Base-by-base conservation (phyloP, 75 land plant species). In the Larix kaempferi region DNA sequence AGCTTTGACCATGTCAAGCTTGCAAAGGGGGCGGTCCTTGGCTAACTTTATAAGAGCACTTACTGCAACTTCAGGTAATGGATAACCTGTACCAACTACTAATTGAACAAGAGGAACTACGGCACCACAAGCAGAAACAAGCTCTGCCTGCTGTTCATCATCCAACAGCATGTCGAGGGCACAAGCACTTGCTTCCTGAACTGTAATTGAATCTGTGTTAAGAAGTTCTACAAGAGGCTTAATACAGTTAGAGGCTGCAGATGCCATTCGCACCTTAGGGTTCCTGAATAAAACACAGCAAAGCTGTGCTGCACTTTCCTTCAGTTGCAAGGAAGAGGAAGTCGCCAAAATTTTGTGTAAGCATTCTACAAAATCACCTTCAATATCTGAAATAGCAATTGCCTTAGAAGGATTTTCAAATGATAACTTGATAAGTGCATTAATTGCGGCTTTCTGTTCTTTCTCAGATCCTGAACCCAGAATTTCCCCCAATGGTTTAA, bases 101-200 rank as follows among this genome's bases (percentile, higher is more conserved):
- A 86, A 59, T 6, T 63, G 73, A 37, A 84, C 87, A 21, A 85
- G 59, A 3, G 80, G 83, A 27, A 64, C 62, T 57, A 86, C 83
- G 17, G 87, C 86, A 6, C 87, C 88, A 81, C 81, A 81, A 14
- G 87, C 83, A 5, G 80, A 78, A 15, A 81, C 88, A 55, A 64
- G 79, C 49, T 86, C 87, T 39, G 87, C 83, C 69, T 86, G 83
- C 27, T 87, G 83, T 62, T 80, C 79, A 61, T 77, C 80, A 54
- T 86, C 88, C 19, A 86, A 76, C 19, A 85, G 74, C 37, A 78
- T 84, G 57, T 86, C 88, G 5, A 86, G 87, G 17, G 88, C 88
- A 44, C 79, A 64, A 59, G 82, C 80, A 26, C 88, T 83, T 27
- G 88, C 87, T 61, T 77, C 71, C 76, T 86, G 85, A 16, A 62